Evolutionary conservation across 495 filamentous ascomycete genomes (phyloP), one percentile per base, ranked within the genome.

Genomic region (Xylaria longipes): DNA sequence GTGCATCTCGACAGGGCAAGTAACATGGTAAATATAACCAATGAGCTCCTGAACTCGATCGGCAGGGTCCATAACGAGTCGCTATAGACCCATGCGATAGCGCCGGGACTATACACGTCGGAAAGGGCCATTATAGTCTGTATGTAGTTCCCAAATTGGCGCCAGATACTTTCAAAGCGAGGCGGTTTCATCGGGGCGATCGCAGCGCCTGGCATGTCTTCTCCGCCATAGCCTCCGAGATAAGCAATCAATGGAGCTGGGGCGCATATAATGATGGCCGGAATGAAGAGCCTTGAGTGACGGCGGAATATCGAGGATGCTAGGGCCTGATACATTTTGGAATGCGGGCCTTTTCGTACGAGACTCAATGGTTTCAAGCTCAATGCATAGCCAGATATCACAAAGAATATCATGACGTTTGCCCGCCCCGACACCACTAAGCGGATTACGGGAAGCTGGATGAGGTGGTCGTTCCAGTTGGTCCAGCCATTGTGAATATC

Each of bases 301-400:
- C 85, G 80, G n/a, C 85, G 79, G 70, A 87, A 85, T 17, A 84
- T 60, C 11, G 85, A 80, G 15, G 84, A 86, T 35, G 78, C 76
- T 3, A 86, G 69, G 57, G 75, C 77, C 27, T 83, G 77, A 31
- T 74, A 70, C 41, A 75, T 58, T 56, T 65, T 73, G n/a, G 66
- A 35, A 56, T 48, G 72, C 12, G 89, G 84, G 35, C 80, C 80
- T 22, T 82, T 76, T 25, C 86, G 86, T 22, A 88, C 81, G 29
- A 87, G 76, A n/a, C 73, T 69, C 65, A 89, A 62, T 1, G 87
- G 87, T 73, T 85, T 87, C 37, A 76, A 60, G 7, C 85, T 84
- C n/a, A 90, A 79, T 35, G 85, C 87, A 66, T 85, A 85, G 61
- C 84, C 84, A 1, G 84, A 85, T 60, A 86, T 82, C 72, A 86